Evolutionary conservation across 495 filamentous ascomycete genomes (phyloP), one percentile per base, ranked within the genome.

Genomic region (Hypoxylon cercidicola): DNA sequence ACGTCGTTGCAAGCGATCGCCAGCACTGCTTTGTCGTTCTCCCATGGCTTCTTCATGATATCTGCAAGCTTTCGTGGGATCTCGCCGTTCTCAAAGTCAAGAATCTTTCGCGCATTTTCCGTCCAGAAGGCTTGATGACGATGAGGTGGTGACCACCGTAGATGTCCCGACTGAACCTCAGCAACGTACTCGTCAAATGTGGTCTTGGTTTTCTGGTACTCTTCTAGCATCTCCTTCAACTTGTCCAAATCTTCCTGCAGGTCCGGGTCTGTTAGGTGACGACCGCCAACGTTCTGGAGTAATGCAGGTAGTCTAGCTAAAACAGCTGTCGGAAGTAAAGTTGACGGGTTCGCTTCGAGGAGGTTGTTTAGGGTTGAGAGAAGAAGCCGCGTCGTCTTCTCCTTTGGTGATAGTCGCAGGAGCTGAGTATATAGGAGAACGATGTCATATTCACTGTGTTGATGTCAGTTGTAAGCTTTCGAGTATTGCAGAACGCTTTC

Each of bases 1-100:
- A 98, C 84, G 75, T 99, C 95, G 71, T 97, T 97, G 77, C 93
- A 97, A 18, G 89, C 96, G 74, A 98, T 95, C 0, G 96, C 95
- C 61, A 99, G 82, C 18, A 98, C 94, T 69, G 95, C 90, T 81
- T 97, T 97, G 75, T 98, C 96, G 57, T 87, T 89, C 12, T 93
- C 91, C 93, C 93, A 97, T 21, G 83, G 77, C 80, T 96, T 93
- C 25, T 82, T 78, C 77, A 99, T 82, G 39, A 97, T 97, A 71
- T 96, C 92, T 4, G 90, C 90, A 15, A 99, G 80, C 76, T 93
- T 92, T 75, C 87, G 89, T 41, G 90, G 87, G 32, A 97, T 78
- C 39, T 89, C 90, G 19, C 90, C 91, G 41, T 90, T 90, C 66
- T 90, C 85, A 49, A 90, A 84, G 21, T 99, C 95, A 45, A 99